Conservation (phyloP, 2,329 filamentous ascomycete species). For the Arachnopeziza araneosa region DNA sequence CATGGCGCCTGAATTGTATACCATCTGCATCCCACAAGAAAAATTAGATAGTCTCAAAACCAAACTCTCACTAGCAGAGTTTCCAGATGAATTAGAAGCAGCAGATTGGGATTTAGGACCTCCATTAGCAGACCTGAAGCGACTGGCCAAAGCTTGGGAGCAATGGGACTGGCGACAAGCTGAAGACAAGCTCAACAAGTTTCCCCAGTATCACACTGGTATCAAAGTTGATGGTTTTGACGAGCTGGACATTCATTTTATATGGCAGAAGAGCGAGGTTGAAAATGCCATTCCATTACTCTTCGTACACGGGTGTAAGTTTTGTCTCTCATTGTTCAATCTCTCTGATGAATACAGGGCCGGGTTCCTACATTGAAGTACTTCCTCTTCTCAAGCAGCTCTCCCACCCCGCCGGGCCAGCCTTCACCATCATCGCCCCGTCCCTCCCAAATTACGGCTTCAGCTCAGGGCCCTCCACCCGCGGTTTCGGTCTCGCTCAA, state of each 20-base stretch:
- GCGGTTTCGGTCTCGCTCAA: slow-evolving; percentile 52
- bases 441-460: slow-evolving; percentile 52
- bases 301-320: slow-evolving; percentile 53
- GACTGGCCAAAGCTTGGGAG: slow-evolving; percentile 52
- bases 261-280: slow-evolving; percentile 48
- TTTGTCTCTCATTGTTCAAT: not conserved
- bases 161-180: slow-evolving; percentile 56
- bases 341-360: slow-evolving; percentile 37
- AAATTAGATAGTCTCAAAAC: slow-evolving; percentile 47
- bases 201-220: slow-evolving; percentile 50
- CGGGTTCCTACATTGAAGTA: slow-evolving; percentile 64
- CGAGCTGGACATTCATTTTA: slow-evolving; percentile 56
- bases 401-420: slow-evolving; percentile 32
- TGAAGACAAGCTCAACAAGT: slow-evolving; percentile 52
- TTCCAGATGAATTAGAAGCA: slow-evolving; percentile 50
- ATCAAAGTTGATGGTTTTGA: slow-evolving; percentile 54
- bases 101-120: slow-evolving; percentile 53
- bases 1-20: slow-evolving; percentile 35
- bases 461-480: slow-evolving; percentile 37
- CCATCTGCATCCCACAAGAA: slow-evolving; percentile 45
- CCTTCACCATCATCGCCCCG: slow-evolving; percentile 53
- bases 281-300: slow-evolving; percentile 51
- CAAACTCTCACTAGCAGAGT: slow-evolving; percentile 48
- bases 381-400: slow-evolving; percentile 42
- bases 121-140: slow-evolving; percentile 53